Conservation (phyloP, 352 stramenopile genomes). For the Phytophthora sansomeana region DNA sequence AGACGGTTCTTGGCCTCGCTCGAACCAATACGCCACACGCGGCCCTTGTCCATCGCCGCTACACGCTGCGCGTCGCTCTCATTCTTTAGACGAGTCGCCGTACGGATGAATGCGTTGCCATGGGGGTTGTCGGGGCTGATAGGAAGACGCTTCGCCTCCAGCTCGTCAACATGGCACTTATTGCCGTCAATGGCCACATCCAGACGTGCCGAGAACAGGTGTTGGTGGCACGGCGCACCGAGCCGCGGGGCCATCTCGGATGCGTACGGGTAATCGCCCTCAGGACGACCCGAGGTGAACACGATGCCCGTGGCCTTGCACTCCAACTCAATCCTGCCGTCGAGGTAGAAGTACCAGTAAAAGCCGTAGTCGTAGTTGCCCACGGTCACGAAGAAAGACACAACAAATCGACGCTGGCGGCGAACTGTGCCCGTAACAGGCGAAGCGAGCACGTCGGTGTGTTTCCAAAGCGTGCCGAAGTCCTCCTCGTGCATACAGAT, state of each 20-base stretch:
- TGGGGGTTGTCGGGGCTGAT: slow-evolving; percentile 55
- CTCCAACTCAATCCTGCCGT: slow-evolving; percentile 76
- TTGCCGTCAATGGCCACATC: slow-evolving; percentile 81
- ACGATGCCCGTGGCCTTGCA: slow-evolving; percentile 85
- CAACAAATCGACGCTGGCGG: slow-evolving; percentile 76
- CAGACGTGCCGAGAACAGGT: slow-evolving; percentile 82
- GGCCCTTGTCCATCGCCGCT: slow-evolving; percentile 59
- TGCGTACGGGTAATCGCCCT: slow-evolving; percentile 59
- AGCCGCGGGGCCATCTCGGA: slow-evolving; percentile 67
- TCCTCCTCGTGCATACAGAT: slow-evolving; percentile 47
- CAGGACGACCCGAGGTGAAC: slow-evolving; percentile 76
- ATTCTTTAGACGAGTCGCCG: slow-evolving; percentile 54
- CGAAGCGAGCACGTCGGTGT: slow-evolving; percentile 53
- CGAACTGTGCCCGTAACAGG: slow-evolving; percentile 51
- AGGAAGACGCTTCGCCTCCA: slow-evolving; percentile 66
- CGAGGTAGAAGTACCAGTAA: slow-evolving; percentile 47
- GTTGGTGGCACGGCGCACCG: slow-evolving; percentile 75
- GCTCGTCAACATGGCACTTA: slow-evolving; percentile 57
- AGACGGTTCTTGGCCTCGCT: slow-evolving; percentile 65
- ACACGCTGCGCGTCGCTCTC: slow-evolving; percentile 61
- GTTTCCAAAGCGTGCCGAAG: slow-evolving; percentile 68
- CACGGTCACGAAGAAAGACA: slow-evolving; percentile 87
- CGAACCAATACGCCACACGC: slow-evolving; percentile 77
- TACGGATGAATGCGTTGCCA: slow-evolving; percentile 66
- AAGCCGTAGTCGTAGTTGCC: slow-evolving; percentile 90